These are phyloP conservation scores for Alternaria triticina DNA, from an alignment of 2,329 filamentous ascomycete genomes.

Conservation along the genomic window DNA sequence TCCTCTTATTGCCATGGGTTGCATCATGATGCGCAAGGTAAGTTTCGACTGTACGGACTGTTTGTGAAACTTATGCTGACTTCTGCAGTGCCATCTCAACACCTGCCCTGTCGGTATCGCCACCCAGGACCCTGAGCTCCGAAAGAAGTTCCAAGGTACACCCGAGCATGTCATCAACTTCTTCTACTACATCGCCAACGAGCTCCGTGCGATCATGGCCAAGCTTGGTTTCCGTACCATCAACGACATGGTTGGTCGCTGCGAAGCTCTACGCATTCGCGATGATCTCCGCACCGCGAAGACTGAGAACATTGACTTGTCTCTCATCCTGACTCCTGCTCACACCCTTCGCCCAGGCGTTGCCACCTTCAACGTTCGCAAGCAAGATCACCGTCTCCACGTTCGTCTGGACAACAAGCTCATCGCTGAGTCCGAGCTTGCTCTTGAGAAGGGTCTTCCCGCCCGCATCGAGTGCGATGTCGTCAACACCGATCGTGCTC, in stretches of 20 bases:
- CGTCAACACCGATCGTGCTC: constrained; percentile 92
- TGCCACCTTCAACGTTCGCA: constrained; percentile 95
- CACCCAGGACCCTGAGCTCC: constrained; percentile 90
- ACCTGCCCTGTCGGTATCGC: constrained; percentile 93
- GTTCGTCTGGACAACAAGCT: constrained; percentile 95
- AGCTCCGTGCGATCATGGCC: constrained; percentile 96
- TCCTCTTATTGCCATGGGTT: constrained; percentile 94
- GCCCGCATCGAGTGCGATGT: constrained; percentile 95
- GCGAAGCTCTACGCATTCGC: constrained; percentile 82
- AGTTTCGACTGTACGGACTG: not conserved
- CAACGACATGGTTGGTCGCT: constrained; percentile 97
- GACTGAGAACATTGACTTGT: constrained; percentile 91
- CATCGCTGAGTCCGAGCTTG: constrained; percentile 92
- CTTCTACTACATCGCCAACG: constrained; percentile 97
- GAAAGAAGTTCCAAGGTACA: constrained; percentile 91
- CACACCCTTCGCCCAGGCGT: constrained; percentile 93
- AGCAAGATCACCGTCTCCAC: constrained; percentile 94
- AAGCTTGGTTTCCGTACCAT: constrained; percentile 92
- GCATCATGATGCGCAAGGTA: constrained; percentile 85
- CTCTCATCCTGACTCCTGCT: constrained; percentile 91
- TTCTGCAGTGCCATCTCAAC: constrained; percentile 55
- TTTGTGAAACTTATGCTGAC: not conserved
- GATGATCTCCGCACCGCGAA: constrained; percentile 88
- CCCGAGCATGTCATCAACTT: constrained; percentile 99
- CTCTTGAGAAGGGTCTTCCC: constrained; percentile 90